Evolutionary conservation across 441 rosid species (phyloP).

Genomic region (Omphalea diandra): DNA sequence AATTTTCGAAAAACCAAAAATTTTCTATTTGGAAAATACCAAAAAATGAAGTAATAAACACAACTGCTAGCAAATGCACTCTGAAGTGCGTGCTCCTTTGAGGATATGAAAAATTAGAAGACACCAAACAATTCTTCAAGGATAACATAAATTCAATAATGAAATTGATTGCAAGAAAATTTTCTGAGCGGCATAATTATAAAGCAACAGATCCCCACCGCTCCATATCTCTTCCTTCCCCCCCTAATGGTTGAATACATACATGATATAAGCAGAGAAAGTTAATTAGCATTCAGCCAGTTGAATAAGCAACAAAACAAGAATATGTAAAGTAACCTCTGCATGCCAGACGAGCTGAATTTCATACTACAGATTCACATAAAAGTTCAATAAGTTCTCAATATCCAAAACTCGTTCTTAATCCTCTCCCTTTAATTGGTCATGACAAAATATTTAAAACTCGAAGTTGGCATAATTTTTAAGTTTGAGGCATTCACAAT

Average conservation of each 20-base stretch:
- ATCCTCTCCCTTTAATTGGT: not conserved
- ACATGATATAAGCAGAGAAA: not conserved
- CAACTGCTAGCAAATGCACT: not conserved
- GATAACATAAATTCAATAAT: not conserved
- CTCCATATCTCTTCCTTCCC: not conserved
- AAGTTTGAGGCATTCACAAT: no score
- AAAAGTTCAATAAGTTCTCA: not conserved
- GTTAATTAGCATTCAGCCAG: not conserved
- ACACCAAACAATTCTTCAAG: not conserved
- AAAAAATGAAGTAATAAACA: not conserved
- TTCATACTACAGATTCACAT: not conserved
- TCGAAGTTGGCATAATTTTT: no score
- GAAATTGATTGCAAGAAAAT: not conserved
- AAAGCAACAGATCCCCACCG: not conserved
- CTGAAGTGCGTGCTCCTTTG: not conserved
- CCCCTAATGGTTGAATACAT: not conserved
- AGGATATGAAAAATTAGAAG: not conserved
- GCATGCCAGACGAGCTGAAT: not conserved
- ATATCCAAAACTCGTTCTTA: not conserved
- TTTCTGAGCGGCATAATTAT: not conserved
- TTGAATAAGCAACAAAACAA: not conserved
- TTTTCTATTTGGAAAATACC: no score
- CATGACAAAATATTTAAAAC: no score
- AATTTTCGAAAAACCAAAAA: not conserved
- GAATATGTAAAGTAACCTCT: not conserved